Percentiles rank a stretch among this genome's conserved stretches.
Conservation (phyloP, 2,329 filamentous ascomycete genomes). For the Colletotrichum gloeosporioides region DNA sequence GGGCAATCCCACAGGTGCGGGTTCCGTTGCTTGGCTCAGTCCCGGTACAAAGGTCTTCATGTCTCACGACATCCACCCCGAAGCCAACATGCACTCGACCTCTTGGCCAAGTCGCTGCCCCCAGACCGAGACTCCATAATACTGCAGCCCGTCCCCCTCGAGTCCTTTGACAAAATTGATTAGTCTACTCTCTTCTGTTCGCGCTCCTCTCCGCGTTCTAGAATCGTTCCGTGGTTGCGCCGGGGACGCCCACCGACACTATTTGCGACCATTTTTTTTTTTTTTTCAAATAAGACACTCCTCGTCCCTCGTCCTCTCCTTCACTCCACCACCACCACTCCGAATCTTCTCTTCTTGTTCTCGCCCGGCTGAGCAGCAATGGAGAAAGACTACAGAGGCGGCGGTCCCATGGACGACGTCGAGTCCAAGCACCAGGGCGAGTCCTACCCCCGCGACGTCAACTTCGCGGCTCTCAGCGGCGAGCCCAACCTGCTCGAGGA, state of each 20-base stretch:
- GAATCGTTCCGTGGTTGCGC: constrained; percentile 13
- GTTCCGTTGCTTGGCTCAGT: not conserved
- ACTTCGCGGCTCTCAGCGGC: constrained; percentile 24
- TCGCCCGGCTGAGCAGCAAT: not conserved
- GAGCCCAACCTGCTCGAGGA: constrained; percentile 39
- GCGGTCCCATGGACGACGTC: constrained; percentile 17
- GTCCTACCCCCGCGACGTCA: constrained; percentile 21
- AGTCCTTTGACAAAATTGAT: not conserved
- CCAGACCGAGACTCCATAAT: constrained; percentile 10
- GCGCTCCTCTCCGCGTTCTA: not conserved
- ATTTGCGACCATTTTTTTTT: not conserved
- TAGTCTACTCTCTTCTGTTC: not conserved
- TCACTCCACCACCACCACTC: not conserved
- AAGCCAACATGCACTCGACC: not conserved
- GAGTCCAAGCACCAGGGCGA: constrained; percentile 28
- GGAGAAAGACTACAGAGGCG: constrained; percentile 18
- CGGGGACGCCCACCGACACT: constrained; percentile 4
- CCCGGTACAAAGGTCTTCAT: not conserved
- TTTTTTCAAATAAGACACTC: not conserved
- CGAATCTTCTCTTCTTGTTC: not conserved
- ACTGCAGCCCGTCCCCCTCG: not conserved
- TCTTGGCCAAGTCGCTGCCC: not conserved
- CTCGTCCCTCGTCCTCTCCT: not conserved
- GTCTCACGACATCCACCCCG: not conserved
- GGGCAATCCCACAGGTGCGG: not conserved